Percentiles rank a stretch among this genome's conserved stretches.
These are phyloP conservation scores for Apiospora koreana DNA, from an alignment of 2,329 filamentous ascomycete genomes.

Conservation along the genomic window DNA sequence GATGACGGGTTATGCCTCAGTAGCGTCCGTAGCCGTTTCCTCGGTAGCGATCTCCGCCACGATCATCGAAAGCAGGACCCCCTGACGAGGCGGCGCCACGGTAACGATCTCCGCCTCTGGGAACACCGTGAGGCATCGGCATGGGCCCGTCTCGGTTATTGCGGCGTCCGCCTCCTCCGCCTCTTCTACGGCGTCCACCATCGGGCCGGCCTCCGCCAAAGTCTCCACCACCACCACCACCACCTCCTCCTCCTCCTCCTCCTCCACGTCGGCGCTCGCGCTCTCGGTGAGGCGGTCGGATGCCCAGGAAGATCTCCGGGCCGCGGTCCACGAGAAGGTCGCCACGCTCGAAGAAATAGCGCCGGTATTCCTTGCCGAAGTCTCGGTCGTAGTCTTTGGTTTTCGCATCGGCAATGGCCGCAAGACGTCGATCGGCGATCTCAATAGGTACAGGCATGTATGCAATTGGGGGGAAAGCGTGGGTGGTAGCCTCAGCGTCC, in stretches of 20 bases:
- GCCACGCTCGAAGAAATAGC: conserved; percentile 72
- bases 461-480: conserved; percentile 41
- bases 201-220: conserved; percentile 18
- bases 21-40: conserved; percentile 16
- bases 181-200: conserved; percentile 23
- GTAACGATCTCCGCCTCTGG: conserved; percentile 35
- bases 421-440: conserved; percentile 65
- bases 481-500: conserved; percentile 35
- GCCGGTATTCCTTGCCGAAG: conserved; percentile 57
- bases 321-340: conserved; percentile 71
- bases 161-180: conserved; percentile 26
- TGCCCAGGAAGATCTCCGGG: conserved; percentile 67
- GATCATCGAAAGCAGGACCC: conserved; percentile 22
- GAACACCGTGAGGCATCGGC: conserved; percentile 31
- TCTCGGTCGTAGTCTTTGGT: conserved; percentile 41
- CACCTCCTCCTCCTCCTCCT: conserved; percentile 40
- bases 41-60: conserved; percentile 21
- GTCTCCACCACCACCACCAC: conserved; percentile 20
- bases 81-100: conserved; percentile 24
- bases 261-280: conserved; percentile 40
- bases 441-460: conserved; percentile 63
- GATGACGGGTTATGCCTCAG: neutral
- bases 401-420: conserved; percentile 53
- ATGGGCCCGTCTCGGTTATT: conserved; percentile 29
- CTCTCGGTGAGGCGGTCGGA: conserved; percentile 60